Evolutionary conservation across 805 yeast genomes (phyloP), one percentile per base, ranked within the genome.

Genomic region (Pichia kluyveri): DNA sequence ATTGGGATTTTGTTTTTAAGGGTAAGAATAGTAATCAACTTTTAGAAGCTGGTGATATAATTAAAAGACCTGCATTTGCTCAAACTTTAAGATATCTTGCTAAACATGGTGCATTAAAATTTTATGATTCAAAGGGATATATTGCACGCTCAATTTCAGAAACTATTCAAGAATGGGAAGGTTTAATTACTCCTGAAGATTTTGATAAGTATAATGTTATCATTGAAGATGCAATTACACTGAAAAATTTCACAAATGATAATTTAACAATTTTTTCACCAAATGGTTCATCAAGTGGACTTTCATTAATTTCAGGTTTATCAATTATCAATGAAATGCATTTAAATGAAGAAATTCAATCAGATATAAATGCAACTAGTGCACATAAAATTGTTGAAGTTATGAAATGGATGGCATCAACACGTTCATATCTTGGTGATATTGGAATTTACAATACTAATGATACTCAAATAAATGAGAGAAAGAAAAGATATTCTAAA

Each of bases 381-480:
- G 69, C 80, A 3, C 97, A 86, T 58, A 71, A 86, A 47, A 60
- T 88, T 8, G 69, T 88, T 11, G 99, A 91, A 65, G 69, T 85
- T 3, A 87, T 91, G 95, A 91, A 91, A 65, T 91, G 96, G 96
- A 76, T 88, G 77, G 86, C 90, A 0, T 75, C 91, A 12, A 91
- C 83, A 0, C 73, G 97, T 53, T 79, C 90, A n/a, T 76, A 87
- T 55, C 71, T 91, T 27, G 98, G 98, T 0, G 96, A 88, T 58
- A 56, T 69, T 17, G 62, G 64, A 1, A 51, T 60, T 9, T 59
- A 57, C 43, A 63, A 61, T 37, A 45, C 49, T 3, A 56, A 61
- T 47, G 41, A 51, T 27, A 60, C 60, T 10, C 57, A 57, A 40
- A 46, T 59, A 18, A 51, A 43, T 26, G 61, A 54, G 46, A 80